Base-by-base conservation (phyloP, 257 asterid genomes). In the Osmanthus fragrans region DNA sequence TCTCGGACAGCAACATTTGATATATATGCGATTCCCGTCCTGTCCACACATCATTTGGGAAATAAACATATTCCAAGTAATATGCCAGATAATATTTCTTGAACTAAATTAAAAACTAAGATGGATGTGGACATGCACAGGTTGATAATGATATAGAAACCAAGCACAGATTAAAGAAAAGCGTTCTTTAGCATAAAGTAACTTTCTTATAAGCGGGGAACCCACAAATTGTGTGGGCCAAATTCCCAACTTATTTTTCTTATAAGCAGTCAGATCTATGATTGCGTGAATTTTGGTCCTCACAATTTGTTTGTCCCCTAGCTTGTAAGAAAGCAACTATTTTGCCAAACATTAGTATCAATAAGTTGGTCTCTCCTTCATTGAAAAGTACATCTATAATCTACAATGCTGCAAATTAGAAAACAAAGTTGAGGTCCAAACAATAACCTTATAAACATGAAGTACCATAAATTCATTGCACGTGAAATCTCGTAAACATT, bases 1-100 rank as follows among this genome's bases (percentile, higher is more conserved):
- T 87, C 95, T 36, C 90, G 91, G 8, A 94, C 96, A 0, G 97
- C 98, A 51, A 94, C 97, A 33, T 94, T 94, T 51, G 98, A 94
- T 90, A 94, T 82, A 71, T 94, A 94, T 0, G 99, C 97, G 63
- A 94, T 88, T 79, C 95, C 95, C 70, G 87, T 90, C 95, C 98
- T 94, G 92, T 71, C 68, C 74, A 36, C 29, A 67, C 5, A 2
- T 69, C 40, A 70, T 67, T 76, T 70, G 64, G 64, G 69, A 16
- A 63, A 63, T 58, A 23, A 21, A 58, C 67, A 58, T n/a, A 58
- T 58, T n/a, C 67, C 67, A n/a, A 23, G 63, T n/a, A 19, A 51
- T 1, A 51, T 18, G 63, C 25, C 63, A 51, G 63, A 16, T 18
- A 5, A 16, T 23, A 60, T 10, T 23, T 63, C 33, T 23, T 10